These are phyloP conservation scores for Inosperma sp. DNA, from an alignment of 768 basidiomycete species.

Conservation along the genomic window DNA sequence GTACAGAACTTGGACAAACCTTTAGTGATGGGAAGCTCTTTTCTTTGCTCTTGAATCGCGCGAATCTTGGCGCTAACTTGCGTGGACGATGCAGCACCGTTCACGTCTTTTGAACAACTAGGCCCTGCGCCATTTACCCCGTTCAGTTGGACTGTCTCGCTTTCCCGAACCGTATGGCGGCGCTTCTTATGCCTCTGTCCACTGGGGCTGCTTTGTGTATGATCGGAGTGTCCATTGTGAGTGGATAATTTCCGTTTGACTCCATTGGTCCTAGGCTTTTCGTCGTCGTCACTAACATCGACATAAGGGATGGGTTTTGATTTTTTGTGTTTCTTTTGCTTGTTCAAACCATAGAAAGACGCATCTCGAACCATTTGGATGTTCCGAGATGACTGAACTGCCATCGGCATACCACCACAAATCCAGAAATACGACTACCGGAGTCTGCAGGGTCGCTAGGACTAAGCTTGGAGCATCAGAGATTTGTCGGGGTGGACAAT, in stretches of 20 bases:
- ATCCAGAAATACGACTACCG: not conserved
- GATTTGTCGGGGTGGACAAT: constrained; percentile 2
- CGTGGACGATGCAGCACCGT: not conserved
- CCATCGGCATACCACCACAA: not conserved
- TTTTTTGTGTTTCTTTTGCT: constrained; percentile 23
- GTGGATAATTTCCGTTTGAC: constrained; percentile 28
- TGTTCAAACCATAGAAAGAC: constrained; percentile 22
- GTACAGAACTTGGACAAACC: constrained; percentile 37
- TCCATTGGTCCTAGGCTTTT: constrained; percentile 23
- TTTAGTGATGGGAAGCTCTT: constrained; percentile 72
- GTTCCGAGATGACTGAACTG: constrained; percentile 10
- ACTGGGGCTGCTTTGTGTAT: constrained; percentile 12
- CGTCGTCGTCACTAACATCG: constrained; percentile 40
- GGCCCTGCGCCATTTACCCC: constrained; percentile 21
- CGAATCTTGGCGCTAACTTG: constrained; percentile 18
- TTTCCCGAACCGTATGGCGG: constrained; percentile 22
- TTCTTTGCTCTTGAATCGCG: constrained; percentile 59
- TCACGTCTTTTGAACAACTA: constrained; percentile 15
- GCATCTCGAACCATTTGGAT: constrained; percentile 20
- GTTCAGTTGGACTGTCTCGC: constrained; percentile 12
- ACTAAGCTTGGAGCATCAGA: constrained; percentile 14
- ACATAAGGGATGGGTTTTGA: constrained; percentile 34
- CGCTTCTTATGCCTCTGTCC: constrained; percentile 33
- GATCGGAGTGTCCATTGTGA: constrained; percentile 23
- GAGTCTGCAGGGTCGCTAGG: not conserved